These are phyloP conservation scores for Agrocybe praecox DNA, from an alignment of 768 basidiomycete species.

Conservation along the genomic window DNA sequence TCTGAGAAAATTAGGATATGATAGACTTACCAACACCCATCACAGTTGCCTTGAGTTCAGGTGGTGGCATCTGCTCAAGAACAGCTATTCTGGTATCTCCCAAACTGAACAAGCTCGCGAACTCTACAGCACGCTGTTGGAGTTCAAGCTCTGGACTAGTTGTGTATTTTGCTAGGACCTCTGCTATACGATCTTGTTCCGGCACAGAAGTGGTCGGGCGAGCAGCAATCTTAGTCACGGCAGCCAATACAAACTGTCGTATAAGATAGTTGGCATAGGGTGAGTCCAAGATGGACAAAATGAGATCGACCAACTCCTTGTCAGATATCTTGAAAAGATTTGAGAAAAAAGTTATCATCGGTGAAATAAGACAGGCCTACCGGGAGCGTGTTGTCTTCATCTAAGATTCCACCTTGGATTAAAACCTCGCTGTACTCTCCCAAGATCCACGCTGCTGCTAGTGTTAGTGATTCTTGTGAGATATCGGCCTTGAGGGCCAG, in stretches of 20 bases:
- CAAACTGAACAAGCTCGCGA: slow-evolving; percentile 79
- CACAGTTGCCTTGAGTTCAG: slow-evolving; percentile 96
- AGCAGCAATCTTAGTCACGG: slow-evolving; percentile 88
- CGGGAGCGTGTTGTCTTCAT: slow-evolving; percentile 67
- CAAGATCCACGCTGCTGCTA: slow-evolving; percentile 93
- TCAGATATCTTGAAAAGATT: slow-evolving; percentile 62
- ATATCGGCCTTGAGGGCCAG: slow-evolving; percentile 86
- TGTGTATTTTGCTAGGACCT: slow-evolving; percentile 78
- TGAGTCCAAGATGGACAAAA: slow-evolving; percentile 86
- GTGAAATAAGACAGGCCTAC: slow-evolving; percentile 34
- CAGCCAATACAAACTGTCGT: slow-evolving; percentile 90
- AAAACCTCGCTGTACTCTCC: slow-evolving; percentile 95
- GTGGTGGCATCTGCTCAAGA: slow-evolving; percentile 97
- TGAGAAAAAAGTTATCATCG: neutral
- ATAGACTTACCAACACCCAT: slow-evolving; percentile 79
- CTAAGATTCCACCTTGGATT: slow-evolving; percentile 81
- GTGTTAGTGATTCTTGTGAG: slow-evolving; percentile 93
- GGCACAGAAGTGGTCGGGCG: slow-evolving; percentile 64
- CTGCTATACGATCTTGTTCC: slow-evolving; percentile 80
- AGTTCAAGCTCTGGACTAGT: slow-evolving; percentile 92
- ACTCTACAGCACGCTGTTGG: slow-evolving; percentile 96
- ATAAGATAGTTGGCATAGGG: slow-evolving; percentile 92
- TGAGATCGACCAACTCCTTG: slow-evolving; percentile 81
- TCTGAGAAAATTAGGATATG: neutral
- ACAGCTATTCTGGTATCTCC: slow-evolving; percentile 83